These are phyloP conservation scores for Trebouxiophyceae sp. DNA, from an alignment of 163 green algal genomes.

Conservation along the genomic window DNA sequence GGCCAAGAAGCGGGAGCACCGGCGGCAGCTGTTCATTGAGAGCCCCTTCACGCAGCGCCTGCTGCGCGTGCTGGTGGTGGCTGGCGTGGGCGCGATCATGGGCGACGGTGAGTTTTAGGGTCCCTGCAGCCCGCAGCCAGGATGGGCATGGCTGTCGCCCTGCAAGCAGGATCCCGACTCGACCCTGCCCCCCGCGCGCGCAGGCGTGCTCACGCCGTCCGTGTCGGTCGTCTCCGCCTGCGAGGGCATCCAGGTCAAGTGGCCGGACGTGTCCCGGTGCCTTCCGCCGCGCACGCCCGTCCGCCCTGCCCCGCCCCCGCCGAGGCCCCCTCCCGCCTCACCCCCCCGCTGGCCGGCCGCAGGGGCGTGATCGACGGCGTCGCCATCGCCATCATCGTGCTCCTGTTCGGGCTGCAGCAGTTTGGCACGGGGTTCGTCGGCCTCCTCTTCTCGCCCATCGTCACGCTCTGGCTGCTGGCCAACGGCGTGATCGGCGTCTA, in stretches of 20 bases:
- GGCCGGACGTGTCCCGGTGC: conserved; percentile 4
- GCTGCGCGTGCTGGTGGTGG: conserved; percentile 35
- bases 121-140: too few species aligned
- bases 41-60: conserved; percentile 14
- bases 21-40: conserved; percentile 9
- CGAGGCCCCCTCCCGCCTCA: too few species aligned
- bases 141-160: too few species aligned
- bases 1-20: neutral
- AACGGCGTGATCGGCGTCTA: conserved; percentile 36
- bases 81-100: conserved; percentile 48
- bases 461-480: conserved; percentile 27
- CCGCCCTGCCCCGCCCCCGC: too few species aligned
- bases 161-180: too few species aligned
- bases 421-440: conserved; percentile 41
- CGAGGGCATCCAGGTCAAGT: conserved; percentile 42
- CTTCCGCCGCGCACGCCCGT: too few species aligned
- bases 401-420: conserved; percentile 54
- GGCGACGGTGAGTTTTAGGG: conserved; percentile 42
- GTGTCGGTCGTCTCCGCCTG: conserved; percentile 58
- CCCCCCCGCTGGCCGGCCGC: too few species aligned
- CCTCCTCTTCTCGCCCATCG: conserved; percentile 30
- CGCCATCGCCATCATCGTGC: conserved; percentile 37
- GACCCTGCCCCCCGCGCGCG: too few species aligned
- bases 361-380: conserved; percentile 40
- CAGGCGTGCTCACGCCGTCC: conserved; percentile 42